phyloP scores from a whole-genome alignment of 2,329 filamentous ascomycete genomes.

The Aspergillus chevalieri region DNA sequence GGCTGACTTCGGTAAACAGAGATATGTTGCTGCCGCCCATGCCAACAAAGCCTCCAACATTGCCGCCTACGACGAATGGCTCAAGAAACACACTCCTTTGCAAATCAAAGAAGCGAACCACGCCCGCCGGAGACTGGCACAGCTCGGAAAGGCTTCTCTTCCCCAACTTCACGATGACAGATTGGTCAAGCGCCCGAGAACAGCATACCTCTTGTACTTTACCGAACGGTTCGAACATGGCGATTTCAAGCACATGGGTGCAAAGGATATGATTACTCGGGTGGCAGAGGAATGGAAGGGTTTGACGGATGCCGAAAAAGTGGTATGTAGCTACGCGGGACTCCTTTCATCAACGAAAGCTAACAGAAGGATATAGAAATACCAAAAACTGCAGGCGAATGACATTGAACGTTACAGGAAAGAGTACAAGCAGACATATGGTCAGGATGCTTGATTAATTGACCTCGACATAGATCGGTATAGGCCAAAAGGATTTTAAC shows the following conservation, averaged over 20 bases:
- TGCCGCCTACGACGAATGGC: conserved; percentile 48
- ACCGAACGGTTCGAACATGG: conserved; percentile 41
- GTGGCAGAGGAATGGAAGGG: conserved; percentile 20
- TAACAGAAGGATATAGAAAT: conserved; percentile 19
- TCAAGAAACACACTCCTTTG: conserved; percentile 49
- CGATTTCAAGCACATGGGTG: conserved; percentile 46
- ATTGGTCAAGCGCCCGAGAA: conserved; percentile 38
- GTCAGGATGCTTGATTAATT: conserved; percentile 15
- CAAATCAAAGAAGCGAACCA: conserved; percentile 55
- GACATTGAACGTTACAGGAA: conserved; percentile 29
- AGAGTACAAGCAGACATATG: conserved; percentile 33
- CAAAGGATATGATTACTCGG: conserved; percentile 27
- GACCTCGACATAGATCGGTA: too few relatives aligned
- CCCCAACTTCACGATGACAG: conserved; percentile 49
- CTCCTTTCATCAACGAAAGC: background rate
- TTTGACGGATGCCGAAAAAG: conserved; percentile 28
- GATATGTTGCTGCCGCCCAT: conserved; percentile 48
- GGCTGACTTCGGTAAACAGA: conserved; percentile 33
- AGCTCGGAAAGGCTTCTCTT: conserved; percentile 15
- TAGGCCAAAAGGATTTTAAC: too few relatives aligned
- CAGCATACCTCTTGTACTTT: conserved; percentile 41
- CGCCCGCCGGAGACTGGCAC: conserved; percentile 43
- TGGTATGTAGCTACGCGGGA: conserved; percentile 22
- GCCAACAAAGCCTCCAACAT: conserved; percentile 41
- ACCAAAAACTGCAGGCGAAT: conserved; percentile 16